Evolutionary conservation across 768 basidiomycete species (phyloP), one percentile per base, ranked within the genome.

Genomic region (Tricholoma sp.): DNA sequence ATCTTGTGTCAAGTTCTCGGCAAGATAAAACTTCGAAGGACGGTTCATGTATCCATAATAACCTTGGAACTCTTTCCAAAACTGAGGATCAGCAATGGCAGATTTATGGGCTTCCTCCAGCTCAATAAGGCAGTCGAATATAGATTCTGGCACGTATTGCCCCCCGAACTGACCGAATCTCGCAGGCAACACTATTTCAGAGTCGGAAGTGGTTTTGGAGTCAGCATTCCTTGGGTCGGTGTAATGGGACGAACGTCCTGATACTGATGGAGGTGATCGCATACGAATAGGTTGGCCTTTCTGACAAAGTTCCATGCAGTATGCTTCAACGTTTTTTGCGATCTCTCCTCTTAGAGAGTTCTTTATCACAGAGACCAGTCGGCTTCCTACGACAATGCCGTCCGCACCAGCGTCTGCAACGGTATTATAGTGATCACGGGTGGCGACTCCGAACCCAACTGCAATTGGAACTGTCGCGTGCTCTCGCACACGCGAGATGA

Each of bases 101-200:
- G 81, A 74, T 65, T 89, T 88, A 72, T 98, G 96, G 37, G 91
- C 95, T 54, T 84, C 85, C 72, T 98, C 90, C 31, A 99, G 79
- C 75, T 99, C 95, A 18, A 83, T 76, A 41, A 98, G 78, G 64
- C 91, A 93, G 67, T 95, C 97, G 63, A 95, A 88, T n/a, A 98
- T 78, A 12, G 94, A 86, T 72, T 98, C 97, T 0, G 97, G 94
- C 5, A 98, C 97, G 74, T 94, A 99, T 65, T 97, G 94, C 3
- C 97, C 97, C 32, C 97, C 97, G 67, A 95, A 99, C 59, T 94
- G 79, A 35, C 97, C 97, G 64, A 99, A 99, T 50, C 94, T 82
- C 1, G 85, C 77, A 1, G 95, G 92, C 0, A 98, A 77, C 14
- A 78, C 74, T 50, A 68, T 74, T 50, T 8, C 27, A 19, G 69